A percentile compares a stretch with the other conserved stretches of the same genome.
Evolutionary conservation across 1,284 basidiomycete genomes (phyloP).

Genomic region (Austroboletus olivaceoglutinosus): DNA sequence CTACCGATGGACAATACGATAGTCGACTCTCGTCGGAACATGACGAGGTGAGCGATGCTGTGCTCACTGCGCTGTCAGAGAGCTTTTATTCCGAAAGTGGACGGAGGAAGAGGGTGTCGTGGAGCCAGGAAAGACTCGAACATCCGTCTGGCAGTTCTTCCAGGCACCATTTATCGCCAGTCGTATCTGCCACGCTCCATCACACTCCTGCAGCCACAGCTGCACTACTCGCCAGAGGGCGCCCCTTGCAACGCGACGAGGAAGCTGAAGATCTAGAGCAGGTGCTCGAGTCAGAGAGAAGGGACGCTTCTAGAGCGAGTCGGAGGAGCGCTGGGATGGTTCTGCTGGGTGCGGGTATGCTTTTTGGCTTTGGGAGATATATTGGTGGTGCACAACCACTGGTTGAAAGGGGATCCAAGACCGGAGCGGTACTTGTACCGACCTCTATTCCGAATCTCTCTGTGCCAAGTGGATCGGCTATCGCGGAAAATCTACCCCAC

Average conservation of each 20-base stretch:
- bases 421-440: conserved; percentile 37
- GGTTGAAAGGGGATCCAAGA: conserved; percentile 25
- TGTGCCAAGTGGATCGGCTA: conserved; percentile 6
- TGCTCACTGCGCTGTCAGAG: conserved; percentile 55
- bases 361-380: conserved; percentile 64
- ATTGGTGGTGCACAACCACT: conserved; percentile 32
- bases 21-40: conserved; percentile 26
- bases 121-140: conserved; percentile 60
- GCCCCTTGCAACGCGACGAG: conserved; percentile 42
- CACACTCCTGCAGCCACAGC: conserved; percentile 27
- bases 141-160: conserved; percentile 42
- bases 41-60: conserved; percentile 52
- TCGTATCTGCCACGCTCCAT: conserved; percentile 34
- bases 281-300: conserved; percentile 26
- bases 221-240: conserved; percentile 41
- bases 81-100: conserved; percentile 72
- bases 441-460: conserved; percentile 12
- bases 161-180: conserved; percentile 26
- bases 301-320: conserved; percentile 56
- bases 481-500: not conserved
- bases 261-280: conserved; percentile 26
- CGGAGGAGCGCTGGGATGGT: conserved; percentile 67
- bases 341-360: conserved; percentile 66
- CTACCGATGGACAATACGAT: conserved; percentile 19
- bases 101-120: conserved; percentile 57